phyloP scores from a whole-genome alignment of 1,139 yeast species.

The Pichia sp. region DNA sequence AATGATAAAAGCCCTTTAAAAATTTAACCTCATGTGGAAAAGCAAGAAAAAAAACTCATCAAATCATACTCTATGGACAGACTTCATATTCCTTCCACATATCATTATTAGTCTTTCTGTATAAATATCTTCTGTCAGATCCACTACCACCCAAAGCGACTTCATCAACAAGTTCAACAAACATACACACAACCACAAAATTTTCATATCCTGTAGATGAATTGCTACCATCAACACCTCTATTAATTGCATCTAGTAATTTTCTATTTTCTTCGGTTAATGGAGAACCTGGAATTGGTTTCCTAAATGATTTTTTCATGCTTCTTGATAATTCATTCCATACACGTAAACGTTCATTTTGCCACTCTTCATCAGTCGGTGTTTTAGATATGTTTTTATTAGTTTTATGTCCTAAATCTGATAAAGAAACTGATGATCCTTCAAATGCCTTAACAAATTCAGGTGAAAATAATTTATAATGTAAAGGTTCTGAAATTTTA shows the following conservation, averaged over 20 bases:
- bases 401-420: constrained; percentile 15
- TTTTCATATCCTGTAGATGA: constrained; percentile 57
- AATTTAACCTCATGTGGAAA: no score
- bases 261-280: constrained; percentile 53
- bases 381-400: constrained; percentile 22
- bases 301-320: constrained; percentile 60
- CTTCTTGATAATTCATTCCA: constrained; percentile 57
- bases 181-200: constrained; percentile 63
- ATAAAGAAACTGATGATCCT: constrained; percentile 19
- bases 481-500: constrained; percentile 19
- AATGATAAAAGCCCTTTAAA: no score
- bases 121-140: constrained; percentile 47
- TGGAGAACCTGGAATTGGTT: constrained; percentile 62
- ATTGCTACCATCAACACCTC: constrained; percentile 78
- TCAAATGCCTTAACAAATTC: constrained; percentile 17
- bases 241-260: constrained; percentile 58
- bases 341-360: constrained; percentile 50
- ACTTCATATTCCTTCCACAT: constrained; percentile 75
- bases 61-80: constrained; percentile 46
- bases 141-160: constrained; percentile 45
- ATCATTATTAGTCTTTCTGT: constrained; percentile 45
- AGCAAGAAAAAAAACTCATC: not conserved
- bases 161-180: constrained; percentile 68
- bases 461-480: constrained; percentile 26
- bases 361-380: constrained; percentile 64